Conservation (phyloP, 768 basidiomycete species). For the Mycena indigotica region DNA sequence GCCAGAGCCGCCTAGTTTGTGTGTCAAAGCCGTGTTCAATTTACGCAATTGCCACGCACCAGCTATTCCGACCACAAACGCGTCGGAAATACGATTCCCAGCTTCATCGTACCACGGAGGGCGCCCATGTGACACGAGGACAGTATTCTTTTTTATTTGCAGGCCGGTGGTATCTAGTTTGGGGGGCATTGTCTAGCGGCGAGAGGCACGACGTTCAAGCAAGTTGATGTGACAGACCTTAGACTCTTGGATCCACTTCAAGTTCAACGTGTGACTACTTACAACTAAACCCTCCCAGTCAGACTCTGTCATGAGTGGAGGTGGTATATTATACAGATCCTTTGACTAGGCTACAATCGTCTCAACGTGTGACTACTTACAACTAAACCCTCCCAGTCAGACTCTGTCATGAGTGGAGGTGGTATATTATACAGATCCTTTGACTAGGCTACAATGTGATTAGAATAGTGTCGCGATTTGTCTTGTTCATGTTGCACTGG, state of each 20-base stretch:
- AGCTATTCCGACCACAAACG: slow-evolving; percentile 84
- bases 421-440: neutral
- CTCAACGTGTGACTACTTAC: too few relatives aligned
- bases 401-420: too few relatives aligned
- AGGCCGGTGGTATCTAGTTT: slow-evolving; percentile 29
- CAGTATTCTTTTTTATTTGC: slow-evolving; percentile 67
- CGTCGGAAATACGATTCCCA: slow-evolving; percentile 67
- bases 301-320: too few relatives aligned
- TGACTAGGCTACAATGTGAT: neutral
- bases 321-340: neutral
- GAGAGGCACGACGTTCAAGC: too few relatives aligned
- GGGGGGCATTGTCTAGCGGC: neutral
- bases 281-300: too few relatives aligned
- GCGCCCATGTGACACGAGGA: slow-evolving; percentile 82
- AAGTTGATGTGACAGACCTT: too few relatives aligned
- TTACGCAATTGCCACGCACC: slow-evolving; percentile 46
- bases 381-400: too few relatives aligned
- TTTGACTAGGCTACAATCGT: neutral
- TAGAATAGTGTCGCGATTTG: too few relatives aligned
- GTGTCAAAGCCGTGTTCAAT: neutral
- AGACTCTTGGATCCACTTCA: too few relatives aligned
- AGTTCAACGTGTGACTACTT: too few relatives aligned
- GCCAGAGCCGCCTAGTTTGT: slow-evolving; percentile 71
- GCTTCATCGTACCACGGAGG: slow-evolving; percentile 87
- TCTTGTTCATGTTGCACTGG: too few relatives aligned